Evolutionary conservation across 1,139 yeast species (phyloP), one percentile per base, ranked within the genome.

Genomic region (Candida sp.): DNA sequence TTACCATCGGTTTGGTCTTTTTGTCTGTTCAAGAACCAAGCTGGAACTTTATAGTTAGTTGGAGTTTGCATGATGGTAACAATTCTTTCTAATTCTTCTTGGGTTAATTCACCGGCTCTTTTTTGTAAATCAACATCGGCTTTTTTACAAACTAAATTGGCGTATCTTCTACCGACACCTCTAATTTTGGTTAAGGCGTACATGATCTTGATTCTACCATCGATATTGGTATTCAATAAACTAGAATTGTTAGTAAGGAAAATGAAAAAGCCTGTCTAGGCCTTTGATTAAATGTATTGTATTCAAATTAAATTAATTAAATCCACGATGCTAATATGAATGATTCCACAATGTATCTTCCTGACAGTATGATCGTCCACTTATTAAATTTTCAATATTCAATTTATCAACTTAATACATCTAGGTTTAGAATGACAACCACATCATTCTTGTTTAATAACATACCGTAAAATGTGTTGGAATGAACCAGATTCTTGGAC

Each of bases 81-180:
- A 70, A 93, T 82, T 83, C 99, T 89, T 85, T 93, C 99, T 77
- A 93, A 89, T 82, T 93, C 99, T 86, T 93, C 99, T 77, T 93
- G 99, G 76, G 99, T 91, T 76, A 93, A 89, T 81, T 93, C 99
- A 87, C 99, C 99, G 67, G 99, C 99, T 81, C 99, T 89, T 87
- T 93, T 93, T 79, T 79, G 71, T 77, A 93, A 86, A 74, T 89
- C 96, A 73, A 93, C 95, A 83, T 93, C 99, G 68, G 99, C 99
- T 86, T 91, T 95, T 88, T 95, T 95, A 84, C 98, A 95, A 73
- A 93, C 97, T 82, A 95, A 84, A 93, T 93, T 95, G 79, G 99
- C 84, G 88, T 93, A 95, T 83, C 99, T 95, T 81, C 98, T 95
- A 81, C 99, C 99, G 72, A 95, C 98, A 89, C 99, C 99, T 84